Evolutionary conservation across 768 basidiomycete species (phyloP), one percentile per base, ranked within the genome.

Genomic region (Tubosaeta brunneosetosa): DNA sequence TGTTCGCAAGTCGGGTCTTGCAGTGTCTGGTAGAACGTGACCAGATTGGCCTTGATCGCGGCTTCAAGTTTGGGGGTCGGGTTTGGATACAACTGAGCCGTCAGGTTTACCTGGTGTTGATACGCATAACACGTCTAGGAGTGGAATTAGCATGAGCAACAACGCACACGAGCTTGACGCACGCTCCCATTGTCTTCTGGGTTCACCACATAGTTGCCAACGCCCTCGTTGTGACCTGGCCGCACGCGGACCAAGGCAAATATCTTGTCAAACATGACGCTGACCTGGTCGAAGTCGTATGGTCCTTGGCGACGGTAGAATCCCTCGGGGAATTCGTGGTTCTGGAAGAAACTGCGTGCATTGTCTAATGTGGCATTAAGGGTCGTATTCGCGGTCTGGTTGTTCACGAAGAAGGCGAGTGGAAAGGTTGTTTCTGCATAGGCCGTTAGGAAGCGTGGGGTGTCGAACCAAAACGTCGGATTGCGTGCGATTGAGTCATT

Each of bases 401-500:
- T 58, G 49, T 52, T 64, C 29, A 56, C 58, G 40, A 66, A 64
- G 37, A 65, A 66, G 9, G 58, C 61, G 11, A 66, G 51, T 2
- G 64, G 64, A n/a, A 63, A 66, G 0, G 56, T 63, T 1, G 56
- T 52, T 48, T 64, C 63, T 4, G 55, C 56, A 9, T 63, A 63
- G 11, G 56, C 64, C 3, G 63, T 58, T 1, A 61, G 43, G 45
- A 12, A 65, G 9, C 63, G 55, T 0, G 61, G 60, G 12, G 58
- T 58, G 3, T 58, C 55, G n/a, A 66, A 63, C 44, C 32, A 52
- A 40, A 64, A 64, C 0, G 58, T 60, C 0, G 63, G 63, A 40
- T 64, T 64, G 36, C 45, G 49, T 11, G 63, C 64, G 22, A 64
- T 66, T 25, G 63, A 64, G 45, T 66, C 55, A 29, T 61, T 66